Percentiles rank a stretch among this genome's conserved stretches.
Conservation (phyloP, 2,329 filamentous ascomycete genomes). For the Plectosphaerella sp. region DNA sequence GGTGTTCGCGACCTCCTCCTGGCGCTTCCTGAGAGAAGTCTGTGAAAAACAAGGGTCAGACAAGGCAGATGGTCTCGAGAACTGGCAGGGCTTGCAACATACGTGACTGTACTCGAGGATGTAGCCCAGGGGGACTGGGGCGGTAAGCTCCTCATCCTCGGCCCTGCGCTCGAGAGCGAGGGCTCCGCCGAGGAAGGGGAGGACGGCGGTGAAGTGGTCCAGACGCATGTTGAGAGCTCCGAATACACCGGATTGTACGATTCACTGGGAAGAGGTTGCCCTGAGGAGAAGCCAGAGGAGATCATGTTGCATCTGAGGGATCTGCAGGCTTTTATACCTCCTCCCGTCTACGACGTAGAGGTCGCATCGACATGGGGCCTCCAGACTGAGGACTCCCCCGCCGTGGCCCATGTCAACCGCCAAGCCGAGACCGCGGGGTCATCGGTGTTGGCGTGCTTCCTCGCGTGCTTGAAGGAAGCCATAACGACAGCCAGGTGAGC, state of each 20-base stretch:
- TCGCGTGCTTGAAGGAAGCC: neutral
- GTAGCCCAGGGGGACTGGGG: conserved; percentile 4
- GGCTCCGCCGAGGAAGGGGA: conserved; percentile 1
- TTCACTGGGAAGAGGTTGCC: no score
- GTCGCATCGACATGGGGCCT: no score
- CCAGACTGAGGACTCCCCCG: no score
- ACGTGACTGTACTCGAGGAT: conserved; percentile 9
- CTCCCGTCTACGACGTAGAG: no score
- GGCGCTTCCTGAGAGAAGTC: neutral
- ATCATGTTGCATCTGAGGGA: neutral
- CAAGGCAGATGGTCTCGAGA: no score
- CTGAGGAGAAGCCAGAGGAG: neutral
- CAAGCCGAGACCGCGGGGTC: neutral
- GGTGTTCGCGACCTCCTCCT: conserved; percentile 5
- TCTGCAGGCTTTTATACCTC: neutral
- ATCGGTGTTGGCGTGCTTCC: neutral
- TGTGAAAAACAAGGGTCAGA: neutral
- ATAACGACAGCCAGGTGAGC: neutral
- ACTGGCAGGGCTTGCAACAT: neutral
- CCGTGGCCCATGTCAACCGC: neutral
- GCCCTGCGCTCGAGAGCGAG: conserved; percentile 3
- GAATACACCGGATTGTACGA: neutral
- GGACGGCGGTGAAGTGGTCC: conserved; percentile 2
- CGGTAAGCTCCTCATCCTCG: neutral
- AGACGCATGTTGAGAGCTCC: conserved; percentile 1